Conservation (phyloP, 1,139 yeast genomes). For the Yamadazyma triangularis region DNA sequence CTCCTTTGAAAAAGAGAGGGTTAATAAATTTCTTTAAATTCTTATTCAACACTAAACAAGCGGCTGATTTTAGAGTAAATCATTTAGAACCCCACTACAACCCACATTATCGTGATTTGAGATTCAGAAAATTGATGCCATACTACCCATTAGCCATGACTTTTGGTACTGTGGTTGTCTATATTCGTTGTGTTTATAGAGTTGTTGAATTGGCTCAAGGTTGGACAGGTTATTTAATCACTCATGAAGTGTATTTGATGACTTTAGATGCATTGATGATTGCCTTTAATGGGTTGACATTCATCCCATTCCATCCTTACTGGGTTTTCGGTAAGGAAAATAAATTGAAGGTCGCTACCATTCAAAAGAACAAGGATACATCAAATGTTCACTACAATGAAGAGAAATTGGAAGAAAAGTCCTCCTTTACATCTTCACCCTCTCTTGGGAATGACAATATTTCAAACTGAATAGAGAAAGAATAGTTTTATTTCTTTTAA, state of each 20-base stretch:
- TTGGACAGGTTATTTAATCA: slow-evolving; percentile 63
- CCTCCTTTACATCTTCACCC: background rate
- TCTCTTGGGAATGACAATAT: too few relatives aligned
- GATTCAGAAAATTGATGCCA: slow-evolving; percentile 34
- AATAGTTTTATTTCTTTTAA: too few relatives aligned
- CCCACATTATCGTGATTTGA: slow-evolving; percentile 32
- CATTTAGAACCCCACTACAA: slow-evolving; percentile 28
- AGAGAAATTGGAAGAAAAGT: background rate
- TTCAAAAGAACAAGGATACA: background rate
- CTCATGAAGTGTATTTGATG: slow-evolving; percentile 67
- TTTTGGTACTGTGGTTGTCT: slow-evolving; percentile 49
- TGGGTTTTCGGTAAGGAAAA: slow-evolving; percentile 38
- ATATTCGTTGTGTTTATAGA: slow-evolving; percentile 72
- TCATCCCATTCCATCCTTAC: slow-evolving; percentile 61
- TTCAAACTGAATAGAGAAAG: too few relatives aligned
- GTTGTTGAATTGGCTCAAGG: slow-evolving; percentile 75
- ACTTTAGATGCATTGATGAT: slow-evolving; percentile 73
- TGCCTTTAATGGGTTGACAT: slow-evolving; percentile 29
- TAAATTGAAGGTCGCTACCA: background rate
- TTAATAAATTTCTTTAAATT: slow-evolving; percentile 14
- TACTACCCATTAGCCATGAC: slow-evolving; percentile 47
- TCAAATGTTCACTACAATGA: too few relatives aligned
- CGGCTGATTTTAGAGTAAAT: slow-evolving; percentile 13
- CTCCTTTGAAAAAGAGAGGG: slow-evolving; percentile 23
- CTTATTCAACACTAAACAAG: slow-evolving; percentile 18